Evolutionary conservation across 2,329 filamentous ascomycete genomes (phyloP).

Genomic region (Beauveria brongniartii): DNA sequence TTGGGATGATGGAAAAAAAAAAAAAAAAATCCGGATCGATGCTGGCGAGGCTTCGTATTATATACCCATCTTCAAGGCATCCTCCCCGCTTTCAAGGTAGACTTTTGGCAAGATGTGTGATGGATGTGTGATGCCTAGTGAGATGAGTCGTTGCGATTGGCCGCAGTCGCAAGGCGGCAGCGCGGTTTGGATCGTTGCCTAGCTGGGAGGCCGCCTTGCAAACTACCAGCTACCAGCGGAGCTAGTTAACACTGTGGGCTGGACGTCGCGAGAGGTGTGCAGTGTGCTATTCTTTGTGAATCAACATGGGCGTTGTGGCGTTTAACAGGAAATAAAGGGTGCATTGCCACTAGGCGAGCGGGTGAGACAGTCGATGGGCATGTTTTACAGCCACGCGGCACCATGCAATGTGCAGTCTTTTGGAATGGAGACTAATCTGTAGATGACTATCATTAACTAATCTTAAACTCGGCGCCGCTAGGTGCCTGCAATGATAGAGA

Average conservation of each 20-base stretch:
- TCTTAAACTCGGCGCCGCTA: too few relatives aligned
- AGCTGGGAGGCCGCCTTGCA: constrained; percentile 6
- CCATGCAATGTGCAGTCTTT: background rate
- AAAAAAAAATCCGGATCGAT: background rate
- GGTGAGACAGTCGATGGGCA: background rate
- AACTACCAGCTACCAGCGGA: background rate
- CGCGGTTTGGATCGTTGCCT: background rate
- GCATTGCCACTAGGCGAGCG: background rate
- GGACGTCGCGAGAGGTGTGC: background rate
- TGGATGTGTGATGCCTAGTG: constrained; percentile 2
- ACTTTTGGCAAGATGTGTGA: background rate
- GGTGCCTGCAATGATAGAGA: too few relatives aligned
- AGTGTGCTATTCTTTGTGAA: too few relatives aligned
- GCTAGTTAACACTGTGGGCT: background rate
- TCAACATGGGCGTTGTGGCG: too few relatives aligned
- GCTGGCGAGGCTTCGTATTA: background rate
- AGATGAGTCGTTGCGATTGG: background rate
- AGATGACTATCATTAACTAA: too few relatives aligned
- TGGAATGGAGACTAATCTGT: too few relatives aligned
- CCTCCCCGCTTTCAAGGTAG: background rate
- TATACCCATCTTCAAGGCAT: background rate
- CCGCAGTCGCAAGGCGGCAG: background rate
- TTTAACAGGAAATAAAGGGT: too few relatives aligned
- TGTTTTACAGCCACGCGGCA: background rate
- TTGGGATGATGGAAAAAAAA: background rate